A percentile compares a stretch with the other conserved stretches of the same genome.
Conservation (phyloP, 2,329 filamentous ascomycete species). For the Ophiostoma tasmaniense region DNA sequence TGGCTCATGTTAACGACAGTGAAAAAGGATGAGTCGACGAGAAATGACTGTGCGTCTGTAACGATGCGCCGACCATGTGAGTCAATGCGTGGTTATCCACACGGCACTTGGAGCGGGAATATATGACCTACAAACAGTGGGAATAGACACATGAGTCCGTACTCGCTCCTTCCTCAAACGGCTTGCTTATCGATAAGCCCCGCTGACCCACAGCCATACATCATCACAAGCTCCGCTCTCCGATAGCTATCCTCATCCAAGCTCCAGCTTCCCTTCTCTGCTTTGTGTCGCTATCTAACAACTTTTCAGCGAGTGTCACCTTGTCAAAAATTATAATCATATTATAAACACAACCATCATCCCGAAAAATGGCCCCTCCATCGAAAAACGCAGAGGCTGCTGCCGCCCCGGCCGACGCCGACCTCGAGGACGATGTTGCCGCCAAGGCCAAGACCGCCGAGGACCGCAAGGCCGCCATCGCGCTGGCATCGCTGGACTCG, state of each 20-base stretch:
- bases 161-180: not conserved
- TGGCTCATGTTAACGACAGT: not conserved
- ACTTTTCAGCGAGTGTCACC: no score
- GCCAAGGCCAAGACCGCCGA: slow-evolving; percentile 56
- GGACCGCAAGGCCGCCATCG: slow-evolving; percentile 68
- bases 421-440: slow-evolving; percentile 38
- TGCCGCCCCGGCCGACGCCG: not conserved
- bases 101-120: not conserved
- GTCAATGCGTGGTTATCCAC: not conserved
- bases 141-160: not conserved
- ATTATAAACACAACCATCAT: not conserved
- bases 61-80: not conserved
- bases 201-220: slow-evolving; percentile 1
- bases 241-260: not conserved
- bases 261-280: not conserved
- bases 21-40: not conserved
- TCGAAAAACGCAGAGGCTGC: slow-evolving; percentile 4
- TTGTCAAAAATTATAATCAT: no score
- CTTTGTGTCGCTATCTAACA: not conserved
- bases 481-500: slow-evolving; percentile 60
- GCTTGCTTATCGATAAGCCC: slow-evolving; percentile 1
- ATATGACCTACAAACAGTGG: not conserved
- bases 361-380: not conserved
- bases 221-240: not conserved
- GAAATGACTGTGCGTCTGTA: not conserved